Evolutionary conservation across 2,329 filamentous ascomycete genomes (phyloP), one percentile per base, ranked within the genome.

Genomic region (Epichloe sp.): DNA sequence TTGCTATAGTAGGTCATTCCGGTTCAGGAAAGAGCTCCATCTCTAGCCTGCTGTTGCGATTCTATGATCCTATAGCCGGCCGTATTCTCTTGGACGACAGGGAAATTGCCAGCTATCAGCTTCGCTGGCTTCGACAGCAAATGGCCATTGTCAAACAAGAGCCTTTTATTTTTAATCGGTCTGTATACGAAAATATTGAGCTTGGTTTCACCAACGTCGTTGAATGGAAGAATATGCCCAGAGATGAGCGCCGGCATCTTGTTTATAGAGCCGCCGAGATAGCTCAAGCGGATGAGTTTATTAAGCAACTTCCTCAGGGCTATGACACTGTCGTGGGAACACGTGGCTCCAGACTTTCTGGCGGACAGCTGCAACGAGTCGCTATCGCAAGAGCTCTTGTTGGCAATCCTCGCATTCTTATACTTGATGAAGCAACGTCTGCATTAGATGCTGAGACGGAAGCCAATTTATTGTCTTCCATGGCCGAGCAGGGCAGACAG

Each of bases 1-100:
- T 76, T 0, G 77, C 76, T 7, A 66, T 79, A 35, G 75, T 79
- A 1, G 77, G 77, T 0, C 67, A 71, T 3, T 76, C 72, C 34
- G 76, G 76, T 0, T 71, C 63, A n/a, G 74, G 74, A 0, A 78
- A 78, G 51, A 74, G 70, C 36, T 76, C 73, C 1, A 65, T 76
- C 3, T 65, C 77, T 0, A 70, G 68, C 1, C 59, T 79, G 3
- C 53, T 78, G 0, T 73, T 77, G 57, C 63, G 78, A 2, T 80
- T 78, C 62, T 82, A 79, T 58, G 68, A 74, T 31, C 68, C 73
- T 1, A 63, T 64, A 1, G 60, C 65, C 1, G 73, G 72, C 1
- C 48, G 52, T 2, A 65, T 75, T n/a, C 53, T 54, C 5, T 57
- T 72, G 3, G 71, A 68, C 15, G 61, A 60, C 4, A 59, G 64